Evolutionary conservation across 1,139 yeast genomes (phyloP).

Genomic region (Candida labiduridarum): DNA sequence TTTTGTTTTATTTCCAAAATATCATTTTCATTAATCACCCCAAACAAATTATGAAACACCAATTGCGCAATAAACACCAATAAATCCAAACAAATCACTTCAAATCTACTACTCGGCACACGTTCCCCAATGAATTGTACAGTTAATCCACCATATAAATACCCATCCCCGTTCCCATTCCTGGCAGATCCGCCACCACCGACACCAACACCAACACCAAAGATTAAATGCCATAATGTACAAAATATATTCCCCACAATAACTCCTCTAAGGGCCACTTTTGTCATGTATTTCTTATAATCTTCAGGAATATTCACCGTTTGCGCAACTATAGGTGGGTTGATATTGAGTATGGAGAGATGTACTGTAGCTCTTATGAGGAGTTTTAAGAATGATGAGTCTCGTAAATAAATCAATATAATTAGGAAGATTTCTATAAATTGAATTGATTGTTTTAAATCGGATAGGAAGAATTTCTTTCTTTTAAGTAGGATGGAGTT

Average conservation of each 20-base stretch:
- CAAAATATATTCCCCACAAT: constrained; percentile 29
- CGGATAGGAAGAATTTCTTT: constrained; percentile 40
- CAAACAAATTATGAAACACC: constrained; percentile 35
- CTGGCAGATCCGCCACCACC: constrained; percentile 18
- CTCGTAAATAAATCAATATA: constrained; percentile 37
- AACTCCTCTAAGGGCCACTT: constrained; percentile 29
- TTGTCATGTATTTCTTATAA: constrained; percentile 29
- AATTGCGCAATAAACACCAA: constrained; percentile 31
- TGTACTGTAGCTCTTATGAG: constrained; percentile 31
- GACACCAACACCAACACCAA: no score
- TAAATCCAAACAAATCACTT: constrained; percentile 31
- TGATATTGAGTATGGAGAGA: constrained; percentile 32
- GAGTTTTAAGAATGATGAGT: constrained; percentile 34
- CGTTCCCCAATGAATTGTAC: constrained; percentile 48
- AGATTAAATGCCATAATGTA: constrained; percentile 29
- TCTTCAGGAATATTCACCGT: constrained; percentile 25
- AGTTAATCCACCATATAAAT: constrained; percentile 38
- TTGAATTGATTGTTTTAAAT: constrained; percentile 33
- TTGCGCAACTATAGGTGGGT: constrained; percentile 17
- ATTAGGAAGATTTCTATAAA: constrained; percentile 34
- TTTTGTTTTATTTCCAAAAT: constrained; percentile 21
- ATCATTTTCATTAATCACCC: constrained; percentile 33
- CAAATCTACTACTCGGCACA: constrained; percentile 27
- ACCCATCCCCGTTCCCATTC: constrained; percentile 17
- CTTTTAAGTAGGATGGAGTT: constrained; percentile 40